Base-by-base conservation (phyloP, 2,329 filamentous ascomycete genomes). In the Moelleriella libera region DNA sequence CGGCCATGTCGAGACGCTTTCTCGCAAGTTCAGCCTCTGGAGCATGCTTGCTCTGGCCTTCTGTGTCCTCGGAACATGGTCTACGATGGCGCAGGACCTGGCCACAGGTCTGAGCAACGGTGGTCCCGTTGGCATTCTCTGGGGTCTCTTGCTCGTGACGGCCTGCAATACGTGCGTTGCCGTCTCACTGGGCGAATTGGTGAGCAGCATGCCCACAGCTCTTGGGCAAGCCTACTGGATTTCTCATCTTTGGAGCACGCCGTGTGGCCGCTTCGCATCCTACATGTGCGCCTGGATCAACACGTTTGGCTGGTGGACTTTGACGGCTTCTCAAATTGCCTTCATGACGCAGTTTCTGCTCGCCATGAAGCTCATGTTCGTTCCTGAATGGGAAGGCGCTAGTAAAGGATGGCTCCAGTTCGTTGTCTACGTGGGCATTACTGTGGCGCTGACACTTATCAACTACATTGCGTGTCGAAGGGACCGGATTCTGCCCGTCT, bases 201-300 rank as follows among this genome's bases (percentile, higher is more conserved):
- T 68, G 55, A 77, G 72, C 51, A 70, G 68, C 51, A 78, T 79
- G 75, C 76, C 76, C 4, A 79, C 75, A 0, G 75, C 76, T 0
- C 61, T 79, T 2, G 76, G 76, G 0, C 76, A 80, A 59, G 75
- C 75, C 0, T 78, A 75, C 57, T 80, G 75, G 74, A 60, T 64
- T 47, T 61, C 62, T 30, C 58, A 58, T 2, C 55, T 66, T 31
- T 63, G 58, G 55, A 55, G 45, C 60, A 68, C 64, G 44, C 58
- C 49, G 54, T 55, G 11, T 1, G 75, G 74, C 2, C 67, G 75
- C 2, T 74, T 76, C 50, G 54, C 60, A 4, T 75, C 71, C 1
- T 79, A 78, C 54, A 66, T 78, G 60, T 76, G 73, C 52, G 75
- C 75, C 2, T 78, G 74, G 73, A 75, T 78, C 54, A 78, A 78